A percentile compares a stretch with the other conserved stretches of the same genome.
phyloP scores from a whole-genome alignment of 805 yeast genomes.

The Myxozyma geophila region DNA sequence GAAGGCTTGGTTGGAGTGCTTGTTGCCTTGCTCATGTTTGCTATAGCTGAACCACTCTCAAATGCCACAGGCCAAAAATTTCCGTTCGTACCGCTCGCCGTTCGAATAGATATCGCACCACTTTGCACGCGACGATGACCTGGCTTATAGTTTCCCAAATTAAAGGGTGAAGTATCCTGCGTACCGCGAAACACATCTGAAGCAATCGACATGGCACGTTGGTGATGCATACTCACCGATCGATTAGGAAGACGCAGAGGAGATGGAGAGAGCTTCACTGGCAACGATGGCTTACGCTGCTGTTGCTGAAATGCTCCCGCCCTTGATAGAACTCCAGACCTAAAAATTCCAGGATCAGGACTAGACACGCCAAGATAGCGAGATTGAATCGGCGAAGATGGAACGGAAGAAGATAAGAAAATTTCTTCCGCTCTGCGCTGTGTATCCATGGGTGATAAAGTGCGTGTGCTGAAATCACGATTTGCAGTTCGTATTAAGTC shows the following conservation, averaged over 20 bases:
- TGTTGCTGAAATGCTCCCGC: conserved; percentile 4
- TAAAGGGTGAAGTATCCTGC: neutral
- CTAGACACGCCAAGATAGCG: neutral
- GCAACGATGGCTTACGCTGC: conserved; percentile 1
- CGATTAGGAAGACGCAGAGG: neutral
- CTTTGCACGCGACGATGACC: conserved; percentile 6
- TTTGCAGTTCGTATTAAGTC: neutral
- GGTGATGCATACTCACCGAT: conserved; percentile 1
- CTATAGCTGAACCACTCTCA: neutral
- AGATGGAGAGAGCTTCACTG: neutral
- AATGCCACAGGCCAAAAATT: neutral
- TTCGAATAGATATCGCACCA: conserved; percentile 8
- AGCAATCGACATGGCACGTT: conserved; percentile 1
- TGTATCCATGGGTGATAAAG: conserved; percentile 27
- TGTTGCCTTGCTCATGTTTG: neutral
- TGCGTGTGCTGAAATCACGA: neutral
- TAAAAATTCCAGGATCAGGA: neutral
- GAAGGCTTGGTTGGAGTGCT: conserved; percentile 1
- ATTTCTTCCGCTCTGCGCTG: conserved; percentile 29
- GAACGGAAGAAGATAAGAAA: conserved; percentile 7
- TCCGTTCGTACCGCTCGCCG: neutral
- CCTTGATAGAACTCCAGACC: conserved; percentile 21
- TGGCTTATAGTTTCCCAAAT: neutral
- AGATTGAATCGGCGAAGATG: conserved; percentile 6
- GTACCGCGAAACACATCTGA: neutral